Percentiles rank a stretch among this genome's conserved stretches.
Conservation (phyloP, 2,329 filamentous ascomycete genomes). For the Cladophialophora yegresii region DNA sequence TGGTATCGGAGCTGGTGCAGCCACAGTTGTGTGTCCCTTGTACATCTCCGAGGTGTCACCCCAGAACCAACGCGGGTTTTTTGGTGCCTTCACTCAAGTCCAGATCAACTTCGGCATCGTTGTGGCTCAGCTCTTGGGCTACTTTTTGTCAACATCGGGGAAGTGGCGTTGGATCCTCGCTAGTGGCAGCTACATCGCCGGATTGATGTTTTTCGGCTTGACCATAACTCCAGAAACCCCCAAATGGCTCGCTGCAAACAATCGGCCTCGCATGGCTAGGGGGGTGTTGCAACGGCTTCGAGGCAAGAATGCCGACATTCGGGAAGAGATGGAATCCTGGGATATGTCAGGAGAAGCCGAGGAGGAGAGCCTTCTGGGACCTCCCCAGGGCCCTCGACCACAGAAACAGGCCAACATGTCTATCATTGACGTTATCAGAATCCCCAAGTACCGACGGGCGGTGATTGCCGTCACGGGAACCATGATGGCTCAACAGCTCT, state of each 20-base stretch:
- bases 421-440: constrained; percentile 63
- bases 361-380: constrained; percentile 42
- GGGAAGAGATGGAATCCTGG: constrained; percentile 69
- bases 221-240: constrained; percentile 80
- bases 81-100: constrained; percentile 83
- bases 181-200: constrained; percentile 68
- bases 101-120: constrained; percentile 92
- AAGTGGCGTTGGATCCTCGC: constrained; percentile 84
- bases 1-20: constrained; percentile 81
- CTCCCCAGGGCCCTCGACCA: constrained; percentile 50
- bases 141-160: constrained; percentile 76
- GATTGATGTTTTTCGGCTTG: constrained; percentile 67
- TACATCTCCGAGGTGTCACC: constrained; percentile 94
- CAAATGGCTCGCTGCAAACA: constrained; percentile 73
- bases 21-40: constrained; percentile 89
- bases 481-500: constrained; percentile 91
- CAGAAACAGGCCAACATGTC: constrained; percentile 61
- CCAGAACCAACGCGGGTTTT: constrained; percentile 71
- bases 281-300: constrained; percentile 73
- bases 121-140: constrained; percentile 77
- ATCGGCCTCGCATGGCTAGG: constrained; percentile 63
- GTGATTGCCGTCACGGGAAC: constrained; percentile 79
- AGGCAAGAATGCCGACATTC: constrained; percentile 68
- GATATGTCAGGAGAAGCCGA: constrained; percentile 40
- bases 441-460: constrained; percentile 68